Percentiles rank a stretch among this genome's conserved stretches.
phyloP scores from a whole-genome alignment of 208 protist genomes.

The Crithidia brevicula region DNA sequence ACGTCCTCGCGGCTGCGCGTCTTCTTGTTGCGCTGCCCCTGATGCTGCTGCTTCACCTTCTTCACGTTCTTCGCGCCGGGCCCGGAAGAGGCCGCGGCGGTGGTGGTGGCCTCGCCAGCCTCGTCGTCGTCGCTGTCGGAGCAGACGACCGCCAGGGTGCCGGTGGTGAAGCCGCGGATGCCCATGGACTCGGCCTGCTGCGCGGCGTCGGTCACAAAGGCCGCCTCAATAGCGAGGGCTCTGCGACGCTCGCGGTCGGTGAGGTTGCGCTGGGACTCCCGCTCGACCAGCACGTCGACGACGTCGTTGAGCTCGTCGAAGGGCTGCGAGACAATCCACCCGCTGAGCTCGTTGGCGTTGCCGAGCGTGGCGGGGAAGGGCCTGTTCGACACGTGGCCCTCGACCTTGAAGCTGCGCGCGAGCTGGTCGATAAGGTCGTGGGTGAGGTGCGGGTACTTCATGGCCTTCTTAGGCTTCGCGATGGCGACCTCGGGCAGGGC shows the following conservation, averaged over 20 bases:
- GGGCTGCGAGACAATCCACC: conserved; percentile 74
- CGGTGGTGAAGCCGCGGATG: conserved; percentile 73
- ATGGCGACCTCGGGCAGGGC: conserved; percentile 53
- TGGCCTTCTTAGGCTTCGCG: conserved; percentile 27
- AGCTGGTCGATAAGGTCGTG: conserved; percentile 88
- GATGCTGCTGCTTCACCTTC: conserved; percentile 64
- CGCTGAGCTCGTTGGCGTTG: conserved; percentile 75
- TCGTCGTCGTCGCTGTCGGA: conserved; percentile 67
- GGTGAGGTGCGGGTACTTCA: conserved; percentile 58
- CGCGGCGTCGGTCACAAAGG: conserved; percentile 75
- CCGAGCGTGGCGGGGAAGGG: conserved; percentile 62
- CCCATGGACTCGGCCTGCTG: conserved; percentile 90
- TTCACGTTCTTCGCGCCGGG: conserved; percentile 32
- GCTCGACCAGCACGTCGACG: conserved; percentile 60
- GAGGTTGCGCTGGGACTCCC: conserved; percentile 55
- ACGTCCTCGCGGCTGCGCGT: conserved; percentile 74
- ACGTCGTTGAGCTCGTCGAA: conserved; percentile 88
- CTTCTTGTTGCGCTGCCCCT: conserved; percentile 78
- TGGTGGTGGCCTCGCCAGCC: conserved; percentile 6
- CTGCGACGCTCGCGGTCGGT: conserved; percentile 64
- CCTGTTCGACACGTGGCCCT: conserved; percentile 41
- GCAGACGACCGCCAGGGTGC: conserved; percentile 59
- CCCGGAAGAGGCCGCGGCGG: no score
- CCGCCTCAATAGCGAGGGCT: conserved; percentile 58
- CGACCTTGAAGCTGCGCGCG: conserved; percentile 55